Base-by-base conservation (phyloP, 2,329 filamentous ascomycete species). In the Trichoderma atrobrunneum region DNA sequence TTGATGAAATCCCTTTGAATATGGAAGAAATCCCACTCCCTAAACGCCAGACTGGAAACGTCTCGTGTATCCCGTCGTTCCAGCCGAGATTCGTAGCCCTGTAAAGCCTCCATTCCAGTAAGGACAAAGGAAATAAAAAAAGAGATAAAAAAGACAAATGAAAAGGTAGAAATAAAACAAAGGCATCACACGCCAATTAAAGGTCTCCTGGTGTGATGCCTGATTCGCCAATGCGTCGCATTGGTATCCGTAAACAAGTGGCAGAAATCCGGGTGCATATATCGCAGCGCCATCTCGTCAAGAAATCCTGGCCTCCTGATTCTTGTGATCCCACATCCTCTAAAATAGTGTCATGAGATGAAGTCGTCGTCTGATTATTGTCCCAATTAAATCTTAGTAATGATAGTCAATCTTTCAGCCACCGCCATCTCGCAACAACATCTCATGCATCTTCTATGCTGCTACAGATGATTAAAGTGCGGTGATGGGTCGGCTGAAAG, bases 211-310 rank as follows among this genome's bases (percentile, higher is more conserved):
- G 16, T 70, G 56, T 73, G 73, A 72, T 36, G 5, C 11, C 74
- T 18, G 11, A 60, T 60, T 34, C 28, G 11, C 75, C 74, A 76
- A 76, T 74, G 75, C 73, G 74, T 73, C 18, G 64, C 56, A 60
- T 48, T 43, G 64, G 48, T 32, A 54, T 72, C 54, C 66, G 32
- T 51, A 43, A 43, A 74, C 78, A 76, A 76, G 75, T 74, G 76
- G 76, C 75, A 76, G 72, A 76, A 78, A 78, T 36, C 77, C 75
- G 75, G 78, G 76, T 77, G 77, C 77, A 78, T 72, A 74, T 51
- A 21, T n/a, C n/a, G 74, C 74, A 74, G 71, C 59, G 57, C 66
- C 66, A 74, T 69, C 57, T 61, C 64, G 30, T 64, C 57, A 65
- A 61, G 57, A 57, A 60, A 34, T 43, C 72, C 73, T 48, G 60